Percentiles rank a stretch among this genome's conserved stretches.
These are phyloP conservation scores for Sugiyamaella qingdaonensis DNA, from an alignment of 805 yeast species.

Conservation along the genomic window DNA sequence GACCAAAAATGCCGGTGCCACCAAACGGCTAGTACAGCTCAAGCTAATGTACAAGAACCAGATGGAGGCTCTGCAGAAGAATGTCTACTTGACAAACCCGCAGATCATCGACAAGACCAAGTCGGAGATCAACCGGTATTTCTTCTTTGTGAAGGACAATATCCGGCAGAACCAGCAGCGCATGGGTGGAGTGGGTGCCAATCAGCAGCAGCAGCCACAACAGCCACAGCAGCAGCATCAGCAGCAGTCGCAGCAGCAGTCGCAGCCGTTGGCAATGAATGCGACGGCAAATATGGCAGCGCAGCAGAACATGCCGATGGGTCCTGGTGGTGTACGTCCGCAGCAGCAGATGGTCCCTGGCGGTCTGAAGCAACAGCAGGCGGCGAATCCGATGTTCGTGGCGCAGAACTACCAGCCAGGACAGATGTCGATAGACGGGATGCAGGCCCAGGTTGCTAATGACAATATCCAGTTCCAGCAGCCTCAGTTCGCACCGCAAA, in stretches of 20 bases:
- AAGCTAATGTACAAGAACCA: slow-evolving; percentile 75
- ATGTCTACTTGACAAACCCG: slow-evolving; percentile 65
- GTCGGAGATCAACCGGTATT: slow-evolving; percentile 67
- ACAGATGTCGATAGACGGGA: neutral
- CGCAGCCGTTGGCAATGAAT: slow-evolving; percentile 2
- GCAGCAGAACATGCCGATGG: slow-evolving; percentile 21
- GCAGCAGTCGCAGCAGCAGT: slow-evolving; percentile 9
- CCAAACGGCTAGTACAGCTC: slow-evolving; percentile 71
- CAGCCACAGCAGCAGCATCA: slow-evolving; percentile 17
- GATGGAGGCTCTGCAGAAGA: slow-evolving; percentile 61
- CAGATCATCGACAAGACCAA: slow-evolving; percentile 67
- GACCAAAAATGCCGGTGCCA: slow-evolving; percentile 70
- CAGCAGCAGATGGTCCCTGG: slow-evolving; percentile 5
- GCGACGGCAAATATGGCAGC: slow-evolving; percentile 20
- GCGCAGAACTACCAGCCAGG: neutral
- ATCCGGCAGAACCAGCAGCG: slow-evolving; percentile 29
- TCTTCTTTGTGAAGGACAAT: slow-evolving; percentile 62
- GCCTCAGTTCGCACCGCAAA: neutral
- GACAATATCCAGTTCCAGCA: neutral
- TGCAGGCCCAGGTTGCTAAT: slow-evolving; percentile 1
- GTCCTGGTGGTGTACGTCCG: slow-evolving; percentile 8
- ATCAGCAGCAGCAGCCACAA: slow-evolving; percentile 20
- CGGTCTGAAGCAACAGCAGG: neutral
- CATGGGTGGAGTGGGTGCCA: neutral
- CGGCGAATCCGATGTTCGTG: neutral